phyloP scores from a whole-genome alignment of 345 rosid species.

The Gossypium ekmanianum region DNA sequence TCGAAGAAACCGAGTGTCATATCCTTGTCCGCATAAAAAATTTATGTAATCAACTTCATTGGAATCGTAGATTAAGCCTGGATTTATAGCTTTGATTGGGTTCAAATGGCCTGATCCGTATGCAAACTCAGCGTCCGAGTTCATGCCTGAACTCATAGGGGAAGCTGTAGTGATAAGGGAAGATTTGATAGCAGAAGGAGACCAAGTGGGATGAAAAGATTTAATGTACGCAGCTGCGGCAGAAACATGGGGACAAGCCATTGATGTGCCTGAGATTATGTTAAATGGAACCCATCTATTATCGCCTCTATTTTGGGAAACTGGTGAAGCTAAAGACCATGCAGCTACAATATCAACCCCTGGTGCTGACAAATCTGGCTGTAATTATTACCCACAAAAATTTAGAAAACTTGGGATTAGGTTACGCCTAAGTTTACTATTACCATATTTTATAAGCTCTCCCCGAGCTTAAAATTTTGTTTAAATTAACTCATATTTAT shows the following conservation, averaged over 20 bases:
- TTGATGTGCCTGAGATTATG: constrained; percentile 45
- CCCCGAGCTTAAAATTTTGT: too few relatives aligned
- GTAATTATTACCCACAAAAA: constrained; percentile 8
- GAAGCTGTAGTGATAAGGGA: constrained; percentile 27
- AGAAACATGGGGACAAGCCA: constrained; percentile 55
- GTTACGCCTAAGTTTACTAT: too few relatives aligned
- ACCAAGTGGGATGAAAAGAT: constrained; percentile 35
- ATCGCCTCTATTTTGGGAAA: constrained; percentile 16
- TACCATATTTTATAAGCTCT: too few relatives aligned
- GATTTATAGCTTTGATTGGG: constrained; percentile 31
- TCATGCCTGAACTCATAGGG: constrained; percentile 18
- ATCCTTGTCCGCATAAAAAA: constrained; percentile 45
- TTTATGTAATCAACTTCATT: constrained; percentile 31
- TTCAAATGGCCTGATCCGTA: constrained; percentile 40
- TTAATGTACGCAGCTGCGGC: constrained; percentile 46
- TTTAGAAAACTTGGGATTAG: too few relatives aligned
- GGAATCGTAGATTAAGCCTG: constrained; percentile 42
- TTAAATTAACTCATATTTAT: too few relatives aligned
- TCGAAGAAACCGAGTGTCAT: constrained; percentile 9
- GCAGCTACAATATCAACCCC: constrained; percentile 57
- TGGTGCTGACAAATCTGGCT: constrained; percentile 61
- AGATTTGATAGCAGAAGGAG: constrained; percentile 36
- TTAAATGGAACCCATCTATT: constrained; percentile 32
- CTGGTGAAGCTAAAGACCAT: constrained; percentile 26
- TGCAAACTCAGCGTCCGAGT: constrained; percentile 34